Evolutionary conservation across 1,284 basidiomycete species (phyloP).

Genomic region (Cystobasidium pallidum): DNA sequence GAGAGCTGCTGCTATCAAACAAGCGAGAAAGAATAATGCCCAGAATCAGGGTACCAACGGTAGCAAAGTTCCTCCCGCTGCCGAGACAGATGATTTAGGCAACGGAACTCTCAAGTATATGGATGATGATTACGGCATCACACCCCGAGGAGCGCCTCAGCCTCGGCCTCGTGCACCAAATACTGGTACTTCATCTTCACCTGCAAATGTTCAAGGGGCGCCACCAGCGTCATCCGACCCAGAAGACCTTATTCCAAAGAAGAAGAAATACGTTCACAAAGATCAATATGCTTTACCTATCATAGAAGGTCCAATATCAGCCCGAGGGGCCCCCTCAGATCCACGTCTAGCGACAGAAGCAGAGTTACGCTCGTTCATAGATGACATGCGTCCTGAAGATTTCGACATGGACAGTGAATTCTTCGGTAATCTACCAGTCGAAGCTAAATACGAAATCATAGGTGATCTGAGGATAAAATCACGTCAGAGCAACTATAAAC

Average conservation of each 20-base stretch:
- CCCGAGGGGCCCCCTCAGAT: conserved; percentile 65
- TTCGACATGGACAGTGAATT: conserved; percentile 79
- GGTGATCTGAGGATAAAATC: conserved; percentile 89
- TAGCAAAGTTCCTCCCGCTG: not conserved
- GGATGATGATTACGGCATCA: conserved; percentile 68
- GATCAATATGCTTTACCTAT: conserved; percentile 55
- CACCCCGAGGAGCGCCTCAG: conserved; percentile 57
- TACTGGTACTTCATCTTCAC: not conserved
- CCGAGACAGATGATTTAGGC: conserved; percentile 55
- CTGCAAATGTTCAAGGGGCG: not conserved
- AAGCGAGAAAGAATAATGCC: conserved; percentile 62
- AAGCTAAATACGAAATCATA: conserved; percentile 97
- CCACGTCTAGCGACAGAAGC: conserved; percentile 91
- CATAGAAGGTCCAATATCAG: conserved; percentile 49
- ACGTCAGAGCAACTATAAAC: conserved; percentile 86
- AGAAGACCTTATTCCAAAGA: conserved; percentile 41
- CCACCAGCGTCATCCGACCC: conserved; percentile 34
- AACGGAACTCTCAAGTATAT: conserved; percentile 62
- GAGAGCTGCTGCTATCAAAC: conserved; percentile 82
- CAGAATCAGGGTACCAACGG: conserved; percentile 5
- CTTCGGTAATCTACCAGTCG: conserved; percentile 89
- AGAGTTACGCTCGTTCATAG: conserved; percentile 84
- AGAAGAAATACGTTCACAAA: conserved; percentile 55
- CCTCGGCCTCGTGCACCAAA: conserved; percentile 47
- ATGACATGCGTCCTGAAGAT: conserved; percentile 88